Evolutionary conservation across 1,139 yeast genomes (phyloP), one percentile per base, ranked within the genome.

Genomic region (Kodamaea sp.): DNA sequence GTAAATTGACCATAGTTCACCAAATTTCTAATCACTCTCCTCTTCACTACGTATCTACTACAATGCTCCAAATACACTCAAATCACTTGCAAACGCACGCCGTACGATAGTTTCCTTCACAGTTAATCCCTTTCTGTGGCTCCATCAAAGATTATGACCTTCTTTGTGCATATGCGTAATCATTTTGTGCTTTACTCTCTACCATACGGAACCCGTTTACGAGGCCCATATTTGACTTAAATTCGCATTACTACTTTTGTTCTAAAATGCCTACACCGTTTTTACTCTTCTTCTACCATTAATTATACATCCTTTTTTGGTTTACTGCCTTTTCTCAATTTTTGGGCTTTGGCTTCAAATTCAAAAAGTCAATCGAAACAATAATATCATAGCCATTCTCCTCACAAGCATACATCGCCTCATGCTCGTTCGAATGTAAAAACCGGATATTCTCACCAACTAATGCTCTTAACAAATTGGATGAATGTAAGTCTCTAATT

Each of bases 391-490:
- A 81, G 2, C 97, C 97, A 45, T 79, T 78, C 48, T 86, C 96
- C 57, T 90, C 97, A 57, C 90, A 88, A 1, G 89, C 97, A 61
- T 89, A 92, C 62, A 92, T 67, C 27, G 95, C 94, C 63, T 92
- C 97, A 57, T 92, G 95, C 36, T 95, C 92, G 43, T 87, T 86
- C 40, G 89, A 84, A 57, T 89, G 96, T 55, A 90, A 68, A 55
- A 88, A 80, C 44, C 97, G 69, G 43, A 92, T 90, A 59, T 89
- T 90, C 47, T 89, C 97, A 4, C 97, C 97, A n/a, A 86, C 78
- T 44, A 92, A 82, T n/a, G 94, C 90, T 44, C 96, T 73, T 31
- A 89, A 76, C 44, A 92, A 67, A 49, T 82, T 94, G 4, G 94
- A 89, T 11, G 88, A 79, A 52, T 90, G 96, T 54, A 90, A 87